A percentile compares a stretch with the other conserved stretches of the same genome.
phyloP scores from a whole-genome alignment of 257 asterid genomes.

The Plantago elongata region DNA sequence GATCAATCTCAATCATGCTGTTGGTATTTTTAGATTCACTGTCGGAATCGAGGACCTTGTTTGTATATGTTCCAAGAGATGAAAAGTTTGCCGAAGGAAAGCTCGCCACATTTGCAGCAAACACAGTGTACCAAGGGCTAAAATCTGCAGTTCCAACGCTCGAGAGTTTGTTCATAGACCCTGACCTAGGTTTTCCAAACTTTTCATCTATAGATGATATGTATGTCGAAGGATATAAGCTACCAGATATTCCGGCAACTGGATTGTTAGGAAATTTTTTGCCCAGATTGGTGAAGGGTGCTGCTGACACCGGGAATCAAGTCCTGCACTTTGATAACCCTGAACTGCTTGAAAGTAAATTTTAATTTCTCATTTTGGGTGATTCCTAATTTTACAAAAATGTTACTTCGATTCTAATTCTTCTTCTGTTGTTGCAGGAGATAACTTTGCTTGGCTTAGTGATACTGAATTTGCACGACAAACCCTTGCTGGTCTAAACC shows the following conservation, averaged over 20 bases:
- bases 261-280: not conserved
- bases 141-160: conserved; percentile 26
- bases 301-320: conserved; percentile 5
- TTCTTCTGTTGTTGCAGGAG: conserved; percentile 29
- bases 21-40: conserved; percentile 25
- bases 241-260: conserved; percentile 18
- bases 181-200: conserved; percentile 22
- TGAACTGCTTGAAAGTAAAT: conserved; percentile 28
- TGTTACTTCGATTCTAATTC: not conserved
- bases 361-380: too few species aligned
- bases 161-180: not conserved
- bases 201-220: conserved; percentile 33
- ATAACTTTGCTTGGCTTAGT: conserved; percentile 64
- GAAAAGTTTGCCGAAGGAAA: conserved; percentile 41
- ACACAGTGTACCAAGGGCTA: conserved; percentile 21
- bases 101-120: conserved; percentile 22
- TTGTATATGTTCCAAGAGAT: conserved; percentile 41
- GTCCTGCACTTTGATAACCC: conserved; percentile 33
- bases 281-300: not conserved
- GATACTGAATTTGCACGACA: conserved; percentile 76
- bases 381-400: too few species aligned
- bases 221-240: conserved; percentile 29
- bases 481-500: conserved; percentile 67
- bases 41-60: conserved; percentile 28
- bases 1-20: not conserved